phyloP scores from a whole-genome alignment of 2,329 filamentous ascomycete species.

The Lomentospora prolificans region DNA sequence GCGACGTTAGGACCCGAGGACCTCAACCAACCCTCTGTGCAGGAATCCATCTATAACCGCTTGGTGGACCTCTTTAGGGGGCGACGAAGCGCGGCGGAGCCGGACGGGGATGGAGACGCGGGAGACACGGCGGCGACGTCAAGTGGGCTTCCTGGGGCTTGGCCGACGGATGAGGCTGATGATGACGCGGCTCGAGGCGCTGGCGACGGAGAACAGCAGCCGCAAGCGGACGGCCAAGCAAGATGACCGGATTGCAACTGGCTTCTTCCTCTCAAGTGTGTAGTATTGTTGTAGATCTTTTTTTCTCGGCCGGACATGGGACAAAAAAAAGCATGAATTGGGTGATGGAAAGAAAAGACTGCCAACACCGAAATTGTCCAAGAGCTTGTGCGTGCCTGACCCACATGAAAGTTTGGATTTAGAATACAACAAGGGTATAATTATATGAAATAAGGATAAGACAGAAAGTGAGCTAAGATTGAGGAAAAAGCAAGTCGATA shows the following conservation, averaged over 20 bases:
- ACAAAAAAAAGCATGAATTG: no score
- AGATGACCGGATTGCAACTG: background rate
- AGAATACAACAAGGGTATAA: no score
- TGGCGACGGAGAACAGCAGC: background rate
- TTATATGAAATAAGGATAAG: no score
- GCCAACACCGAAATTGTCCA: no score
- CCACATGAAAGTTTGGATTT: no score
- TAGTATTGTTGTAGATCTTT: no score
- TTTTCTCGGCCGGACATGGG: no score
- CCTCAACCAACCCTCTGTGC: background rate
- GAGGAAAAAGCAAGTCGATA: no score
- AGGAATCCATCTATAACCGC: slow-evolving; percentile 1
- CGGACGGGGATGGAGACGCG: slow-evolving; percentile 8
- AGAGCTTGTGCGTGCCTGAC: no score
- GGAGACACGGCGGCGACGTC: slow-evolving; percentile 4
- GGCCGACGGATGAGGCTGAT: slow-evolving; percentile 21
- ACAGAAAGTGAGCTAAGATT: no score
- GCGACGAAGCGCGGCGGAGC: slow-evolving; percentile 11
- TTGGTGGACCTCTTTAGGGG: slow-evolving; percentile 2
- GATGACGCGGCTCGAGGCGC: slow-evolving; percentile 6
- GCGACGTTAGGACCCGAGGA: background rate
- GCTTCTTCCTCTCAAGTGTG: no score
- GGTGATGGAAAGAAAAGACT: no score
- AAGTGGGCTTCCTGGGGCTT: slow-evolving; percentile 21
- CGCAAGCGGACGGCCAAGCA: background rate